Evolutionary conservation across 148 eudicot species (phyloP), one percentile per base, ranked within the genome.

Genomic region (Silene conica): DNA sequence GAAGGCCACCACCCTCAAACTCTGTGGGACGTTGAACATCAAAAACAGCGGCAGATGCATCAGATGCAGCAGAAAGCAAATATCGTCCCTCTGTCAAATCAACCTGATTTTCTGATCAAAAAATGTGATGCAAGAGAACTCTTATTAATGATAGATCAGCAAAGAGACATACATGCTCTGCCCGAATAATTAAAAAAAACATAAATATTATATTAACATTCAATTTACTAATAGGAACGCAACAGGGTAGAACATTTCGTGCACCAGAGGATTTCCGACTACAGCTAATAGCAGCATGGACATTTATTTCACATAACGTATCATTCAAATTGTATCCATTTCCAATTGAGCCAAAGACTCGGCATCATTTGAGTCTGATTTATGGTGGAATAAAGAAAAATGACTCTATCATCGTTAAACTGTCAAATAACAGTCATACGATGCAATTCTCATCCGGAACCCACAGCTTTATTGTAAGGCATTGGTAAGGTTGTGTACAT

Each of bases 71-170:
- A 50, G 98, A 83, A 68, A 94, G 80, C 76, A 94, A 82, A 79
- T 94, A 94, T 63, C 97, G 82, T 54, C 98, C 97, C 91, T 94
- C 98, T 81, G 93, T 94, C 93, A 90, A 88, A 88, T 94, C 98
- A 91, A 91, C 95, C 98, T 94, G 90, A 81, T 84, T 77, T 85
- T 75, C 74, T 82, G 84, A 89, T 85, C 82, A 89, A 81, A 82
- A 80, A 75, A 73, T 71, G 83, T 77, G 80, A 81, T 73, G 77
- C 77, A 81, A 73, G 52, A 76, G 26, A 12, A 22, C 77, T 74
- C 75, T 78, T 61, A 76, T 71, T 50, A 67, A 60, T 13, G 63
- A 28, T n/a, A 52, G 57, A 55, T 66, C 67, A 57, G 31, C 46
- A 62, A 4, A 23, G 16, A 63, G 55, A 63, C 41, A 52, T 55